A percentile compares a stretch with the other conserved stretches of the same genome.
Evolutionary conservation across 306 rosid genomes (phyloP).

Genomic region (Vigna trinervia): DNA sequence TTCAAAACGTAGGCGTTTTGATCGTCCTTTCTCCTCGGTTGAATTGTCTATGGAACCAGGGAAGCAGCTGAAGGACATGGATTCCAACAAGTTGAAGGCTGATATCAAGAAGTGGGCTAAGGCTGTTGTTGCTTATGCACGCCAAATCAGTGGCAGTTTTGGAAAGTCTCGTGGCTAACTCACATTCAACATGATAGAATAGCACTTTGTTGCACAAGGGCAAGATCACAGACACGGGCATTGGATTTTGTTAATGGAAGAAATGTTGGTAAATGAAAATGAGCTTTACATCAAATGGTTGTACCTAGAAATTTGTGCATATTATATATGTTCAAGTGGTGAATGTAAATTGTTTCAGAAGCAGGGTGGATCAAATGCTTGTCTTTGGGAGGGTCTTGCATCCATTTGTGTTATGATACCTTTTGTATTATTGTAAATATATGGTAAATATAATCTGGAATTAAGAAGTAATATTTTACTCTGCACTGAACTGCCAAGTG

Average conservation of each 20-base stretch:
- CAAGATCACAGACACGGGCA: background rate
- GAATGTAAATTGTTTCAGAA: conserved; percentile 7
- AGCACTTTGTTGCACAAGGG: background rate
- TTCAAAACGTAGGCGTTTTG: conserved; percentile 47
- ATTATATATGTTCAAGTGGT: background rate
- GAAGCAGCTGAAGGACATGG: conserved; percentile 76
- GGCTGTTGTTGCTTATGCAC: conserved; percentile 88
- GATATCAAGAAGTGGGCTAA: conserved; percentile 92
- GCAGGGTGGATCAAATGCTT: conserved; percentile 31
- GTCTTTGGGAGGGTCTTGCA: background rate
- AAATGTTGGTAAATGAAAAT: background rate
- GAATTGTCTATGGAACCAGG: conserved; percentile 74
- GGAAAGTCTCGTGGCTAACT: conserved; percentile 52
- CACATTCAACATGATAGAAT: background rate
- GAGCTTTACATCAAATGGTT: conserved; percentile 12
- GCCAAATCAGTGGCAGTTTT: conserved; percentile 73
- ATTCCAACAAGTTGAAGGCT: conserved; percentile 75
- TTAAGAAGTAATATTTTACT: background rate
- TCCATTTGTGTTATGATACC: background rate
- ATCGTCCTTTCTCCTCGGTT: conserved; percentile 55
- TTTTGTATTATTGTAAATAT: background rate
- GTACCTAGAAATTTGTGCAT: conserved; percentile 30
- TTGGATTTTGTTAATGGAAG: conserved; percentile 24
- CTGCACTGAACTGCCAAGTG: background rate
- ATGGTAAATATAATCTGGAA: background rate